A percentile compares a stretch with the other conserved stretches of the same genome.
These are phyloP conservation scores for Paracorniculantispora psalliotae DNA, from an alignment of 2,329 filamentous ascomycete species.

Conservation along the genomic window DNA sequence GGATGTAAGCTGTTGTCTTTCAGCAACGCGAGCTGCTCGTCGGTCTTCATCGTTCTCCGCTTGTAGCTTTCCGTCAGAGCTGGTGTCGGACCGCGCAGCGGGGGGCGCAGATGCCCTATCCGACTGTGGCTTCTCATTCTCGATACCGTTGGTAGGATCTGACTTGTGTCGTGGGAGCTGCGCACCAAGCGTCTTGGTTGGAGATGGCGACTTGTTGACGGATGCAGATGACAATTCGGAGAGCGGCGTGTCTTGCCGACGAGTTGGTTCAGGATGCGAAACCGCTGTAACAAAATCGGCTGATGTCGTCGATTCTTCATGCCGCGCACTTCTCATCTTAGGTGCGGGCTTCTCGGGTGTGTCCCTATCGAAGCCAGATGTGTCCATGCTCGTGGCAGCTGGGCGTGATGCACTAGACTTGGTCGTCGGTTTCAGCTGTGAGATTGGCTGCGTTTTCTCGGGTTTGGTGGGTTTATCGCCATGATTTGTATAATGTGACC, in stretches of 20 bases:
- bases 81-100: neutral
- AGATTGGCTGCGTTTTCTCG: constrained; percentile 8
- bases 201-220: constrained; percentile 38
- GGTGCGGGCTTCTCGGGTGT: constrained; percentile 17
- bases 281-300: constrained; percentile 39
- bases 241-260: constrained; percentile 31
- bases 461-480: constrained; percentile 13
- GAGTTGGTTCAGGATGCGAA: constrained; percentile 30
- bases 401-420: constrained; percentile 17
- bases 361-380: constrained; percentile 35
- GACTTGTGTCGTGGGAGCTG: constrained; percentile 16
- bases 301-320: constrained; percentile 24
- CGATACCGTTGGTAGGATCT: constrained; percentile 14
- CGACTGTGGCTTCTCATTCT: constrained; percentile 6
- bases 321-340: constrained; percentile 15
- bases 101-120: neutral
- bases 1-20: constrained; percentile 37
- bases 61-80: constrained; percentile 8
- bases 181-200: constrained; percentile 22
- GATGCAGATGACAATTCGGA: constrained; percentile 36
- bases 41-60: constrained; percentile 20
- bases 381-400: constrained; percentile 31
- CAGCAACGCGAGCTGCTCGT: constrained; percentile 26
- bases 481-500: constrained; percentile 24
- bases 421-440: constrained; percentile 6